Conservation (phyloP, 345 rosid genomes). For the Brassica napus region Da-Ae NC_063435.1:25966001-25966500, state of each 20-base stretch:
- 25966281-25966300: slow-evolving; percentile 53
- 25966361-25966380: slow-evolving; percentile 60
- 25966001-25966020: slow-evolving; percentile 44
- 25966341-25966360: slow-evolving; percentile 55
- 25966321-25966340: slow-evolving; percentile 56
- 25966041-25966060: slow-evolving; percentile 40
- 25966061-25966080: slow-evolving; percentile 49
- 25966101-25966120: slow-evolving; percentile 29
- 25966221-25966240: slow-evolving; percentile 33
- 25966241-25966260: slow-evolving; percentile 43
- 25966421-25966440: slow-evolving; percentile 52
- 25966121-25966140: slow-evolving; percentile 37
- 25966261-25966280: slow-evolving; percentile 31
- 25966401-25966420: slow-evolving; percentile 57
- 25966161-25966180: slow-evolving; percentile 60
- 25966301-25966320: slow-evolving; percentile 34
- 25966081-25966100: slow-evolving; percentile 58
- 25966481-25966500: slow-evolving; percentile 48
- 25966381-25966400: slow-evolving; percentile 48
- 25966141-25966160: slow-evolving; percentile 57
- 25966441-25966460: slow-evolving; percentile 48
- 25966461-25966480: slow-evolving; percentile 50
- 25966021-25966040: slow-evolving; percentile 45
- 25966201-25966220: slow-evolving; percentile 52
- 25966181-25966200: slow-evolving; percentile 58